Percentiles rank a stretch among this genome's conserved stretches.
These are phyloP conservation scores for Zopfochytrium polystomum DNA, from an alignment of 371 early-diverging fungal species.

Conservation along the genomic window DNA sequence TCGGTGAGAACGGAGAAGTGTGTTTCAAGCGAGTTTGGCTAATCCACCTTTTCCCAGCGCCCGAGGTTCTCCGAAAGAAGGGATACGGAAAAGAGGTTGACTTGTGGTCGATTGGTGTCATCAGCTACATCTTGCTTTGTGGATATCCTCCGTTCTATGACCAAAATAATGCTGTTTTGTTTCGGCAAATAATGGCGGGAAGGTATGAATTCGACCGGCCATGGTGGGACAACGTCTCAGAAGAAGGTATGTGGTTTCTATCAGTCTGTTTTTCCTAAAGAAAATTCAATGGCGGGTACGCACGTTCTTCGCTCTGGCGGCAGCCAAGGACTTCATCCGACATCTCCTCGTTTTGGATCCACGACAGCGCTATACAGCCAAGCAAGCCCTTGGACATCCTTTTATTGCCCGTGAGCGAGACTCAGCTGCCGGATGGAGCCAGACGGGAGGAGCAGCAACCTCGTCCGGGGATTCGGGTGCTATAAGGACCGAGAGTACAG, in stretches of 20 bases:
- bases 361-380: conserved; percentile 68
- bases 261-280: not conserved
- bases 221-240: conserved; percentile 79
- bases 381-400: conserved; percentile 57
- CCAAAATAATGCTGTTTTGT: conserved; percentile 55
- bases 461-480: no score
- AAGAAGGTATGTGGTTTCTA: conserved; percentile 45
- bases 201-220: conserved; percentile 75
- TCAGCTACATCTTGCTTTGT: conserved; percentile 92
- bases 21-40: not conserved
- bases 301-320: not conserved
- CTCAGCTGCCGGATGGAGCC: no score
- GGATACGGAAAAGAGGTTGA: conserved; percentile 88
- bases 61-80: conserved; percentile 82
- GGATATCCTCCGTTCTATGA: conserved; percentile 93
- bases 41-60: conserved; percentile 51
- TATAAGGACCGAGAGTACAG: no score
- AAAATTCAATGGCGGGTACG: no score
- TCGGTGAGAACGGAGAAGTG: conserved; percentile 32
- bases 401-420: no score
- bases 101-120: conserved; percentile 98
- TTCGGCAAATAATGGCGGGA: conserved; percentile 76
- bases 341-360: conserved; percentile 71
- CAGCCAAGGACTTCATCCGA: conserved; percentile 81
- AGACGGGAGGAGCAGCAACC: no score